A percentile compares a stretch with the other conserved stretches of the same genome.
phyloP scores from a whole-genome alignment of 1,284 basidiomycete genomes.

The Ceratobasidium theobromae region DNA sequence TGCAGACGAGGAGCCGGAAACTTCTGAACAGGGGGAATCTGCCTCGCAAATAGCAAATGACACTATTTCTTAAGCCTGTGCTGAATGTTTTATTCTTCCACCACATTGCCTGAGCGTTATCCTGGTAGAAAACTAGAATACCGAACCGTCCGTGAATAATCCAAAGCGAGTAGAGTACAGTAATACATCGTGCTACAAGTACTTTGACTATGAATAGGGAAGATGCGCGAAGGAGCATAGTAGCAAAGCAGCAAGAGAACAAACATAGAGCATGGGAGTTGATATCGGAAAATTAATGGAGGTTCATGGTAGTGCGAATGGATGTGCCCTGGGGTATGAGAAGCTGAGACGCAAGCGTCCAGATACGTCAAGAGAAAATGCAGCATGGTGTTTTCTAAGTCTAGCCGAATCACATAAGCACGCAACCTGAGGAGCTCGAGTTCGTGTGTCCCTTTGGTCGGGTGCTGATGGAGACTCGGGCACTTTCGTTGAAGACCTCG shows the following conservation, averaged over 20 bases:
- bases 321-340: slow-evolving; percentile 15
- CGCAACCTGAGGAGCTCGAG: slow-evolving; percentile 17
- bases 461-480: slow-evolving; percentile 76
- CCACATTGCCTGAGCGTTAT: background rate
- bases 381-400: background rate
- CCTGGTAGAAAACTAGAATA: background rate
- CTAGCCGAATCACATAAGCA: slow-evolving; percentile 15
- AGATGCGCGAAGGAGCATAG: background rate
- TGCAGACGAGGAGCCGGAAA: slow-evolving; percentile 27
- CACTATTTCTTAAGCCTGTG: background rate
- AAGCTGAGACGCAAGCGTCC: slow-evolving; percentile 3
- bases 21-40: background rate
- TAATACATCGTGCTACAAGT: slow-evolving; percentile 31
- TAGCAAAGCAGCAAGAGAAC: slow-evolving; percentile 14
- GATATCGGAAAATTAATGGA: background rate
- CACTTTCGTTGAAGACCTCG: slow-evolving; percentile 90
- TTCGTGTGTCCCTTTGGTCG: slow-evolving; percentile 60
- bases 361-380: background rate
- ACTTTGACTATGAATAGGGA: slow-evolving; percentile 11
- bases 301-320: slow-evolving; percentile 1
- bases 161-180: slow-evolving; percentile 25
- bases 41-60: background rate
- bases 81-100: background rate
- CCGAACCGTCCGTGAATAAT: slow-evolving; percentile 6
- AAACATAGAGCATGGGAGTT: background rate